Base-by-base conservation (phyloP, 352 stramenopile species). In the Phytophthora multivora region DNA sequence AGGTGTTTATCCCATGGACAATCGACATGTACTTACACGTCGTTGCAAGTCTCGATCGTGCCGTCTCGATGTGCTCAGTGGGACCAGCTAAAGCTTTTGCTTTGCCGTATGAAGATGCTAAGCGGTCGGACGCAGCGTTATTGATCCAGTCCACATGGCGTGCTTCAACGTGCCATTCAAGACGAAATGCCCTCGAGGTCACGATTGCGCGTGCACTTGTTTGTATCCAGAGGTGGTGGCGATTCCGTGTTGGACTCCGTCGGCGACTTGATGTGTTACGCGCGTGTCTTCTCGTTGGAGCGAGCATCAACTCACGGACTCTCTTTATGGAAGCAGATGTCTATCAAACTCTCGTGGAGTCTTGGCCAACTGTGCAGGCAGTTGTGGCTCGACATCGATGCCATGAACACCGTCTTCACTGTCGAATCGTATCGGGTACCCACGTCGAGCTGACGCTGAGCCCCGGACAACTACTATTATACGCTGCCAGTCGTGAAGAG, bases 1-100 rank as follows among this genome's bases (percentile, higher is more conserved):
- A 60, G 19, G 83, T 87, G 36, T 85, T 92, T 21, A 70, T 92
- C 23, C 80, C 80, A 2, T 90, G 77, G 77, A 92, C 79, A 10
- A 81, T 92, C 51, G 83, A 90, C 48, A 92, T 92, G 83, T 88
- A 90, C 35, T 35, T 89, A 59, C 79, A 88, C 36, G 71, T 92
- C 31, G 73, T 86, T 50, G 48, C 75, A 4, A 71, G 66, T 41
- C 66, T 75, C 1, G 62, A 65, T 48, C 62, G 62, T 9, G 67
- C 67, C 0, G 62, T 69, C 21, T 59, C 61, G n/a, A 74, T 71
- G 55, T 74, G 51, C 50, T 88, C 43, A 53, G 75, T 51, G 35
- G 54, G 51, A 10, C 64, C 46, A 25, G 63, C 59, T 4, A 55
- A 79, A 4, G 53, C 68, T 10, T 84, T 91, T 59, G 77, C 77